These are phyloP conservation scores for Bromus sterilis DNA, from an alignment of 176 grass and related monocot genomes.

Conservation along the genomic window DNA sequence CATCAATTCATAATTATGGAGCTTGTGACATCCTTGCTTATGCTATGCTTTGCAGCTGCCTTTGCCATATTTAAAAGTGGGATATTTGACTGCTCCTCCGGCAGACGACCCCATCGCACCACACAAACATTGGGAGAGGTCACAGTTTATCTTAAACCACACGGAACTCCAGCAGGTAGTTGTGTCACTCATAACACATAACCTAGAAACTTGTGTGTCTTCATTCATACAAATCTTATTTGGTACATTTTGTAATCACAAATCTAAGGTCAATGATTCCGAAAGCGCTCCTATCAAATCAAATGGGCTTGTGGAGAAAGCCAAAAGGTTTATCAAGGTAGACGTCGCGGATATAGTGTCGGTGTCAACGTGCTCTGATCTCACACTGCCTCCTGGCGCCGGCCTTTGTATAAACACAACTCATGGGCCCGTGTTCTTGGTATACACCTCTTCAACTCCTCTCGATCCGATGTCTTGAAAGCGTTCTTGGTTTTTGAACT, in stretches of 20 bases:
- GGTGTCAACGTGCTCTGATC: slow-evolving; percentile 48
- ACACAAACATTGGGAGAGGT: slow-evolving; percentile 75
- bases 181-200: neutral
- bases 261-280: slow-evolving; percentile 41
- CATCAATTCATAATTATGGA: neutral
- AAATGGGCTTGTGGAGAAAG: slow-evolving; percentile 16
- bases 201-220: neutral
- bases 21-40: neutral
- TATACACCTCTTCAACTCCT: slow-evolving; percentile 11
- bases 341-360: slow-evolving; percentile 49
- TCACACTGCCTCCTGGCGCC: slow-evolving; percentile 62
- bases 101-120: slow-evolving; percentile 53
- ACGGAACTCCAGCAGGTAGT: slow-evolving; percentile 59
- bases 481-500: neutral
- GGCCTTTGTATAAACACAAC: slow-evolving; percentile 71
- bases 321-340: slow-evolving; percentile 52
- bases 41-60: slow-evolving; percentile 40
- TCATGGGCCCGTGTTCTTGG: slow-evolving; percentile 49
- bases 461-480: neutral
- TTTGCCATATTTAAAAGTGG: slow-evolving; percentile 74
- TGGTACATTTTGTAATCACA: neutral
- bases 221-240: neutral
- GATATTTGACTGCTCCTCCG: slow-evolving; percentile 66
- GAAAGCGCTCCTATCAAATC: slow-evolving; percentile 28
- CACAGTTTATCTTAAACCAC: slow-evolving; percentile 68